Conservation (phyloP, 2,329 filamentous ascomycete species). For the Penicillium sp. region DNA sequence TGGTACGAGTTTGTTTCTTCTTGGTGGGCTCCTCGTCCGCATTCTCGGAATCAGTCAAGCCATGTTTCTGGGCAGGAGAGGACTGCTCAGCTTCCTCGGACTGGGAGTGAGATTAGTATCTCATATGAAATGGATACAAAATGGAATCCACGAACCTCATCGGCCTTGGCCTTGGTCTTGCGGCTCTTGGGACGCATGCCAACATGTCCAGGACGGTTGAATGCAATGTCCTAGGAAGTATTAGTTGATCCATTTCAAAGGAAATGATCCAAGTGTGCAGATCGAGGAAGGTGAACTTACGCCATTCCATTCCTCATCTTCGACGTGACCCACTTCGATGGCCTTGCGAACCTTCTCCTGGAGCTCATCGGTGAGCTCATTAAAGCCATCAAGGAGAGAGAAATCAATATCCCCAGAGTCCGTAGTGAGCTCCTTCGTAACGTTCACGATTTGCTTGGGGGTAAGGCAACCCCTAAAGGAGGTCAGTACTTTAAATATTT, state of each 20-base stretch:
- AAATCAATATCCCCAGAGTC: constrained; percentile 53
- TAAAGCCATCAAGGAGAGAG: constrained; percentile 74
- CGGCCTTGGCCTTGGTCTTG: constrained; percentile 7
- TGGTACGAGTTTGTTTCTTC: constrained; percentile 9
- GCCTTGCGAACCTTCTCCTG: constrained; percentile 73
- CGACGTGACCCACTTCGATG: constrained; percentile 75
- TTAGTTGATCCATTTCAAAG: neutral
- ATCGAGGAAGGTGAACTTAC: constrained; percentile 54
- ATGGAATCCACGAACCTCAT: neutral
- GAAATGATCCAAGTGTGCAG: neutral
- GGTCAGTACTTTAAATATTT: neutral
- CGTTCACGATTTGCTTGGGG: constrained; percentile 67
- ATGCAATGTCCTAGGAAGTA: constrained; percentile 64
- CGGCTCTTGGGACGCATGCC: constrained; percentile 56
- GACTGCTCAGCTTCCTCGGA: constrained; percentile 7
- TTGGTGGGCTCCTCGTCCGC: constrained; percentile 17
- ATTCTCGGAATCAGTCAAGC: neutral
- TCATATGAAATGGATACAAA: neutral
- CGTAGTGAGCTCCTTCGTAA: constrained; percentile 46
- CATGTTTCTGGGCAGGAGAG: constrained; percentile 2
- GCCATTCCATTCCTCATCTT: constrained; percentile 82
- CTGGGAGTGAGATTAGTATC: neutral
- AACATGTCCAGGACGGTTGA: constrained; percentile 66
- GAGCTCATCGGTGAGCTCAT: constrained; percentile 67
- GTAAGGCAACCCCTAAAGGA: constrained; percentile 81